Conservation (phyloP, 2,329 filamentous ascomycete genomes). For the Didymella segeticola region DNA sequence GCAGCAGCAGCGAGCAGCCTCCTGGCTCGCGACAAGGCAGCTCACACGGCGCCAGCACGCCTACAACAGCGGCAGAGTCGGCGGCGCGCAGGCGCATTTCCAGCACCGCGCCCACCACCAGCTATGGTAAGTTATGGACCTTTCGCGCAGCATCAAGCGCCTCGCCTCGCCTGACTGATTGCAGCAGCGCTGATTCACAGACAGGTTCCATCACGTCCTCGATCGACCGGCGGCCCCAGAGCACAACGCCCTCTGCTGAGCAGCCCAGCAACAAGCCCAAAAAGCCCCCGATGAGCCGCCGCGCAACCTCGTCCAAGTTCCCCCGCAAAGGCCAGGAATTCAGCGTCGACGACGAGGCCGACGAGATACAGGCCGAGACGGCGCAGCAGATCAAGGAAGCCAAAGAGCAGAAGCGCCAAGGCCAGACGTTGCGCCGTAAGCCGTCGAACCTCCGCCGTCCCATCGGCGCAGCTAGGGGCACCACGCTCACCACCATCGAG, state of each 20-base stretch:
- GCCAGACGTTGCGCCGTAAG: conserved; percentile 55
- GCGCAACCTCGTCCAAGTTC: conserved; percentile 74
- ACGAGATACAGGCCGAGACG: conserved; percentile 66
- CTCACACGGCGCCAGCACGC: conserved; percentile 32
- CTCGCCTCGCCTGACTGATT: too few species aligned
- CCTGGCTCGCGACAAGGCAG: conserved; percentile 37
- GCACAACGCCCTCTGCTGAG: conserved; percentile 30
- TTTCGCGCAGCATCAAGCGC: neutral
- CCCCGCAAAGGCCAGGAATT: conserved; percentile 86
- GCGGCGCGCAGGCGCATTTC: conserved; percentile 42
- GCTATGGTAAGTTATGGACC: conserved; percentile 40
- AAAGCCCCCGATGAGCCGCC: conserved; percentile 76
- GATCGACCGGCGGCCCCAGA: conserved; percentile 40
- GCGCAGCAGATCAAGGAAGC: conserved; percentile 27
- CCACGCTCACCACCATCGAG: conserved; percentile 57
- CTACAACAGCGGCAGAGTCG: conserved; percentile 32
- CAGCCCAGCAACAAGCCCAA: conserved; percentile 54
- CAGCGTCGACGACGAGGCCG: conserved; percentile 85
- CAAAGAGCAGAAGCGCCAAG: conserved; percentile 27
- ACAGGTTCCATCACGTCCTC: conserved; percentile 46
- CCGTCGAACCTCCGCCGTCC: conserved; percentile 59
- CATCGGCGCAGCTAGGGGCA: conserved; percentile 52
- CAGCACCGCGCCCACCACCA: conserved; percentile 35
- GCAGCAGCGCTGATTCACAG: conserved; percentile 8
- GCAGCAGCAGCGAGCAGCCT: conserved; percentile 31